Evolutionary conservation across 2,329 filamentous ascomycete species (phyloP), one percentile per base, ranked within the genome.

Genomic region (Corynespora cassiicola): DNA sequence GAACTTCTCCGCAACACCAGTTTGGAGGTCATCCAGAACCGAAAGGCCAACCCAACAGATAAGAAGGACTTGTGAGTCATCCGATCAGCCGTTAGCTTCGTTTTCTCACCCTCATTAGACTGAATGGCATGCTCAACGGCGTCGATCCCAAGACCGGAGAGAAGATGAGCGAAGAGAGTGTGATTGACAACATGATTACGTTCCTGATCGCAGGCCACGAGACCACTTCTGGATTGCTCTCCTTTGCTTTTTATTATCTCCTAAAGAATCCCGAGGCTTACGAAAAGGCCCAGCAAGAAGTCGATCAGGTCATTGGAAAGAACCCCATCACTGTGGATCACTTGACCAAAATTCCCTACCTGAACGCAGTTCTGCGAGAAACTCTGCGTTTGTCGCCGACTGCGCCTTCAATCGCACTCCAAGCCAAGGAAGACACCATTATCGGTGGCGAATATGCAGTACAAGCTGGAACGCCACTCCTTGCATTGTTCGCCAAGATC

Each of bases 171-270:
- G 78, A 86, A 4, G 77, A 78, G 7, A 79, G 80, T 42, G 76
- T 87, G 31, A 75, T 85, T 31, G 82, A 87, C 62, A 85, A 88
- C 60, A 82, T 88, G 50, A 79, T 87, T 36, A 78, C 79, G 2
- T 86, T 88, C 72, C 77, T 86, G 25, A 82, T 83, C 34, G 80
- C 65, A 70, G 53, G 56, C 3, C 44, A 70, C 64, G 45, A 70
- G 65, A 68, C 65, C 1, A 69, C 66, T 4, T 68, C 66, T 9
- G 65, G 65, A 4, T 39, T 68, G 2, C 42, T 70, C 6, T 70
- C 66, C 0, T 73, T 72, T 6, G 66, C 70, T 7, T 75, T 82
- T 43, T 75, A 77, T 49, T 73, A 78, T 33, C 67, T 84, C 2
- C 47, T 77, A 2, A 74, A 75, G 61, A 78, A 78, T 54, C 79